phyloP scores from a whole-genome alignment of 176 grass and related monocot species.

The Musa acuminata region DNA sequence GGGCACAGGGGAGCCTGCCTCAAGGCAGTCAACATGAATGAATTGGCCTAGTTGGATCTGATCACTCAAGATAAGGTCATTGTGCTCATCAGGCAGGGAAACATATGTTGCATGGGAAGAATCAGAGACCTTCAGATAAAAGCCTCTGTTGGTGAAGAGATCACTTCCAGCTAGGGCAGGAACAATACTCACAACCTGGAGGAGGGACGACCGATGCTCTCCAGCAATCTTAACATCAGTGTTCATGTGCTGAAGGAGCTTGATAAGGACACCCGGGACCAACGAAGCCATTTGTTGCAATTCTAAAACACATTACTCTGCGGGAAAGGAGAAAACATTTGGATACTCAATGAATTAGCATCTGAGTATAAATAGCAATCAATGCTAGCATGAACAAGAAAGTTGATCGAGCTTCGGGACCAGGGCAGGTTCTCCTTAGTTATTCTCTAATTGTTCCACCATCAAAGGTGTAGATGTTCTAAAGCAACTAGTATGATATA shows the following conservation, averaged over 20 bases:
- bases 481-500: too few species aligned
- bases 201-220: constrained; percentile 10
- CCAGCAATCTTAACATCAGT: constrained; percentile 14
- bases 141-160: constrained; percentile 16
- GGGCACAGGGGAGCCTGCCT: constrained; percentile 15
- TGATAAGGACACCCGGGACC: constrained; percentile 18
- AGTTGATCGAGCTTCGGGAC: too few species aligned
- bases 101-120: constrained; percentile 23
- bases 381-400: not conserved
- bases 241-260: constrained; percentile 21
- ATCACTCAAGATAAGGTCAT: constrained; percentile 18
- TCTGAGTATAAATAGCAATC: not conserved
- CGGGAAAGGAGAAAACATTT: not conserved
- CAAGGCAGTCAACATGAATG: constrained; percentile 21
- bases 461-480: too few species aligned
- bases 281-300: constrained; percentile 11
- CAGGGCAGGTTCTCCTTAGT: too few species aligned
- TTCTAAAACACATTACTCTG: constrained; percentile 3
- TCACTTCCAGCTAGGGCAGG: constrained; percentile 19
- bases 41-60: constrained; percentile 18
- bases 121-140: constrained; percentile 24
- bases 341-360: not conserved
- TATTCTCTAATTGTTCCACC: too few species aligned
- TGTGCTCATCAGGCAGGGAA: constrained; percentile 18
- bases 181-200: constrained; percentile 17